Conservation (phyloP, 108 stramenopile species). For the Cyclostephanos invisitatus region DNA sequence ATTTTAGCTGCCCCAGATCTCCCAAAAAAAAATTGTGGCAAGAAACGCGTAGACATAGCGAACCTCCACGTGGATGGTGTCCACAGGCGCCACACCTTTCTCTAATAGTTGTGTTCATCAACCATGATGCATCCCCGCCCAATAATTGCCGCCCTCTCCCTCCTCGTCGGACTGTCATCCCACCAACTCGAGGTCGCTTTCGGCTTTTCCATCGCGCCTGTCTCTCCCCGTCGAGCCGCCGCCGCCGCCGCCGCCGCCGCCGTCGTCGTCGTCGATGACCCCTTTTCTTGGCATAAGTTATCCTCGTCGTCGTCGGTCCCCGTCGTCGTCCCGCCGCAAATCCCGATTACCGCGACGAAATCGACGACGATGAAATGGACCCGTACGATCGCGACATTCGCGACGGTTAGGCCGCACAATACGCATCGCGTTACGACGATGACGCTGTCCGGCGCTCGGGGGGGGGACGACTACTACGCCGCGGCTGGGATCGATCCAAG, state of each 20-base stretch:
- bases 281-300: too few species aligned
- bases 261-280: not conserved
- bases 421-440: not conserved
- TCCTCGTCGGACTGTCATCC: not conserved
- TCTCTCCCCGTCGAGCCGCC: not conserved
- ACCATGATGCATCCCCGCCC: not conserved
- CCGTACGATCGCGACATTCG: not conserved
- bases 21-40: too few species aligned
- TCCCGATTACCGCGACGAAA: not conserved
- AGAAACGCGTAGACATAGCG: too few species aligned
- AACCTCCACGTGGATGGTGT: too few species aligned
- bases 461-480: not conserved
- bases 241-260: not conserved
- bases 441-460: not conserved
- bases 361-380: not conserved
- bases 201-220: not conserved
- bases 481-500: conserved; percentile 31
- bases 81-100: too few species aligned
- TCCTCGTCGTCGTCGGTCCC: not conserved
- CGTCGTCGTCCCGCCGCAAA: not conserved
- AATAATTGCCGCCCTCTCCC: not conserved
- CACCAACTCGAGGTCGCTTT: not conserved
- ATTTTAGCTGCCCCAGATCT: too few species aligned
- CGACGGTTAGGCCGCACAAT: too few species aligned
- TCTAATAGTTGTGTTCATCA: not conserved